Conservation (phyloP, 1,284 basidiomycete genomes). For the Bjerkandera adusta region DNA sequence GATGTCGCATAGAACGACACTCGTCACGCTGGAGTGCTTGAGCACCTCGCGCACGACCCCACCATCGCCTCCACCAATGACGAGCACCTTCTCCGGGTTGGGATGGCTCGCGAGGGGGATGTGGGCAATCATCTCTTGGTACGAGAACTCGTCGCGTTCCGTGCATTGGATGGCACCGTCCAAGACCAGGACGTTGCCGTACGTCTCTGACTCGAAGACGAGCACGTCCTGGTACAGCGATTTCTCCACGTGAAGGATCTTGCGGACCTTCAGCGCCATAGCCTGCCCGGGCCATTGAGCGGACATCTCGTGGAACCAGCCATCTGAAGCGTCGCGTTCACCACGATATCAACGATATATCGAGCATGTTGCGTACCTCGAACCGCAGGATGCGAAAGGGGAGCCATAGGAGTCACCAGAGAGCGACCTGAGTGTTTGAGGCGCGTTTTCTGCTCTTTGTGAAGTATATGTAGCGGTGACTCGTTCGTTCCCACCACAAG, state of each 20-base stretch:
- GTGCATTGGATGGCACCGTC: conserved; percentile 97
- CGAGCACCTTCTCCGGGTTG: conserved; percentile 93
- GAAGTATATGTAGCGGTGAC: no score
- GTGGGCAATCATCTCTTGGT: conserved; percentile 99
- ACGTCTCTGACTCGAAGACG: conserved; percentile 92
- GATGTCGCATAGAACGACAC: conserved; percentile 96
- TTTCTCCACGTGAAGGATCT: conserved; percentile 93
- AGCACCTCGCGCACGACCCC: conserved; percentile 97
- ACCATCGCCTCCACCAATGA: conserved; percentile 96
- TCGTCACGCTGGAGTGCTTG: conserved; percentile 89
- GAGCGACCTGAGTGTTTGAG: no score
- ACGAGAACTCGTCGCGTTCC: conserved; percentile 98
- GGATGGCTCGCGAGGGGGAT: conserved; percentile 94
- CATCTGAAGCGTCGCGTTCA: conserved; percentile 51
- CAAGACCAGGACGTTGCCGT: conserved; percentile 94
- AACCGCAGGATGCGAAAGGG: conserved; percentile 37
- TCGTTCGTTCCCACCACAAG: no score
- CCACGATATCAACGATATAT: no score
- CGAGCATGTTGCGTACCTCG: conserved; percentile 30
- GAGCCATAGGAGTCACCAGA: conserved; percentile 28
- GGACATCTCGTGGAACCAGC: conserved; percentile 97
- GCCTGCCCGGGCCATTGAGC: conserved; percentile 97
- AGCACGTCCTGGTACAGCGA: conserved; percentile 95
- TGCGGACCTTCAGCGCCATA: conserved; percentile 92
- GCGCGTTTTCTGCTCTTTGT: no score